Conservation (phyloP, 2,329 filamentous ascomycete genomes). For the Conoideocrella luteorostrata region DNA sequence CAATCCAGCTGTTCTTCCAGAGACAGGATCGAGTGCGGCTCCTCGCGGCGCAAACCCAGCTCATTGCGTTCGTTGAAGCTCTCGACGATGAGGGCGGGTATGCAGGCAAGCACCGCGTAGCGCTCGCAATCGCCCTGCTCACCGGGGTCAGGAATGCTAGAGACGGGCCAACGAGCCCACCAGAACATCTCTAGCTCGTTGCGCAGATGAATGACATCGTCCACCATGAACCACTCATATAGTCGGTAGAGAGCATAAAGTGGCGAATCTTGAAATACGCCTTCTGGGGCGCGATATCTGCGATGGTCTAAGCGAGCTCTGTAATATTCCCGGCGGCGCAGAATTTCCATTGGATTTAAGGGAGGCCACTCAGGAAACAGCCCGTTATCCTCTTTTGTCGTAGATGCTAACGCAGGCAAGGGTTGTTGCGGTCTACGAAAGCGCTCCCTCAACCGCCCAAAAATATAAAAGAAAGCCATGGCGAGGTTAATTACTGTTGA, state of each 20-base stretch:
- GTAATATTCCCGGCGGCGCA: constrained; percentile 6
- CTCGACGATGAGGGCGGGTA: constrained; percentile 9
- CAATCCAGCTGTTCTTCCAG: constrained; percentile 10
- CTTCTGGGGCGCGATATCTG: constrained; percentile 11
- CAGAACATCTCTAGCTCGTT: constrained; percentile 13
- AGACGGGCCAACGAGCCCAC: constrained; percentile 11
- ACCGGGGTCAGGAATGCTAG: constrained; percentile 9
- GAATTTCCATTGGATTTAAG: constrained; percentile 3
- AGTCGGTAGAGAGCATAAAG: constrained; percentile 10
- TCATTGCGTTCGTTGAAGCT: constrained; percentile 9
- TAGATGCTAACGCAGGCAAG: too few species aligned
- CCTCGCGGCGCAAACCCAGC: constrained; percentile 6
- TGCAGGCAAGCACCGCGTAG: constrained; percentile 11
- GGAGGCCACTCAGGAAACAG: constrained; percentile 4
- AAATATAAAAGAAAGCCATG: too few species aligned
- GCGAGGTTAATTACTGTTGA: too few species aligned
- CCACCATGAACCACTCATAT: constrained; percentile 11
- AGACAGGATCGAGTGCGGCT: constrained; percentile 7
- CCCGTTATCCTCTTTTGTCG: too few species aligned
- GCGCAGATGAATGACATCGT: constrained; percentile 2
- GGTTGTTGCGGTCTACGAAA: too few species aligned
- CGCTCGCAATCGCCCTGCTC: constrained; percentile 9
- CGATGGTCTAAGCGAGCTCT: constrained; percentile 5
- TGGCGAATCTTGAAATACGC: constrained; percentile 9
- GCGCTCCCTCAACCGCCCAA: too few species aligned